Evolutionary conservation across 306 rosid genomes (phyloP), one percentile per base, ranked within the genome.

Genomic region (Lithocarpus polystachyus): DNA sequence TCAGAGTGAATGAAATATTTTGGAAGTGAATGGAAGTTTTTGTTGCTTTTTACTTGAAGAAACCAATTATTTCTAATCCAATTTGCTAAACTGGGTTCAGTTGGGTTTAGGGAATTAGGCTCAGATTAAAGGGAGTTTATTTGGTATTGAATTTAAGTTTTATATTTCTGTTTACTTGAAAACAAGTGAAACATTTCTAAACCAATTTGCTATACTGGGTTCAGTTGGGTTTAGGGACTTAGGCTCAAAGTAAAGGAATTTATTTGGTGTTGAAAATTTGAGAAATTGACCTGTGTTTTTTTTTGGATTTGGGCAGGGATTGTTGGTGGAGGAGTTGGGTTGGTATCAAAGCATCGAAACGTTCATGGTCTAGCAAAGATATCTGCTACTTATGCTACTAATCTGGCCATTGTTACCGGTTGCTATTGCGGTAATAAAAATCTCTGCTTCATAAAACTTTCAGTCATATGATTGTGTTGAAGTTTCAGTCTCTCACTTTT

Each of bases 291-390:
- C 23, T 9, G 22, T 31, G n/a, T n/a, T n/a, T 79, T 51, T 10
- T 4, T 19, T 5, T 52, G 29, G 68, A 5, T 75, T 60, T 81
- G 76, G 51, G 78, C 90, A 90, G 99, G 97, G 73, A 52, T 91
- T 87, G 76, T 85, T 69, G 99, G 99, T 73, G 92, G 91, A 79
- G 99, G 97, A 90, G 80, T 79, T 77, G 99, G 98, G 22, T 77
- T 90, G 75, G 35, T 89, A 14, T 92, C 99, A 29, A 91, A 90
- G 87, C 90, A 95, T 85, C 84, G 97, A 31, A 91, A 83, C 83
- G 79, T 80, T 33, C 91, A 87, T 13, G 97, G 99, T 43, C 90
- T 90, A 57, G 86, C 91, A 7, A 83, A 82, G 13, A 86, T 85
- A 75, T 81, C 83, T 60, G 87, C 92, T n/a, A 90, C 87, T 71